Conservation (phyloP, 2,329 filamentous ascomycete genomes). For the Phyllosticta paracitricarpa region DNA sequence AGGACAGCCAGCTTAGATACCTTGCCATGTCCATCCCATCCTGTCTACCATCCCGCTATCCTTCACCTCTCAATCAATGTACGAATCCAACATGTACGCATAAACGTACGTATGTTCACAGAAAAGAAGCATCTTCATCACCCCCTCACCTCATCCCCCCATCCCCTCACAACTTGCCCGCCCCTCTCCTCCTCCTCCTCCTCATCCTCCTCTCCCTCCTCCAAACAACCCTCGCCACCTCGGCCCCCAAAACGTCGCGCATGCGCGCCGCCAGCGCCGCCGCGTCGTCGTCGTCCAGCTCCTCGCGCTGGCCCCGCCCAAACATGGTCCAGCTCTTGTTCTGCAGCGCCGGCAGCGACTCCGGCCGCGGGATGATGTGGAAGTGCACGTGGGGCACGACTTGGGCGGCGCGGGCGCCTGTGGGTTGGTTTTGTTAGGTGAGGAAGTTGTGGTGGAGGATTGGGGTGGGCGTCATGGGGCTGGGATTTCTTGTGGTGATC, state of each 20-base stretch:
- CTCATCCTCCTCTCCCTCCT: no score
- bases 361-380: constrained; percentile 79
- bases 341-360: constrained; percentile 40
- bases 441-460: neutral
- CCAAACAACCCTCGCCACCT: constrained; percentile 20
- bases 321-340: constrained; percentile 72
- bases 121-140: neutral
- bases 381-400: constrained; percentile 92
- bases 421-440: neutral
- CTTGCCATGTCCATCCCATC: no score
- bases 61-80: neutral
- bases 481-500: neutral
- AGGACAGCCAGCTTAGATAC: no score
- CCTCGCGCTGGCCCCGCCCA: constrained; percentile 60
- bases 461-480: neutral
- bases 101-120: neutral
- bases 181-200: neutral
- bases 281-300: constrained; percentile 68
- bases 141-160: neutral
- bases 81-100: neutral
- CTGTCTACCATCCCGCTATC: neutral
- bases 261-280: constrained; percentile 45
- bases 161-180: no score
- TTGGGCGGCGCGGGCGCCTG: constrained; percentile 73
- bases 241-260: constrained; percentile 30